Evolutionary conservation across 345 rosid species (phyloP), one percentile per base, ranked within the genome.

Genomic region (Lepidium sativum): DNA sequence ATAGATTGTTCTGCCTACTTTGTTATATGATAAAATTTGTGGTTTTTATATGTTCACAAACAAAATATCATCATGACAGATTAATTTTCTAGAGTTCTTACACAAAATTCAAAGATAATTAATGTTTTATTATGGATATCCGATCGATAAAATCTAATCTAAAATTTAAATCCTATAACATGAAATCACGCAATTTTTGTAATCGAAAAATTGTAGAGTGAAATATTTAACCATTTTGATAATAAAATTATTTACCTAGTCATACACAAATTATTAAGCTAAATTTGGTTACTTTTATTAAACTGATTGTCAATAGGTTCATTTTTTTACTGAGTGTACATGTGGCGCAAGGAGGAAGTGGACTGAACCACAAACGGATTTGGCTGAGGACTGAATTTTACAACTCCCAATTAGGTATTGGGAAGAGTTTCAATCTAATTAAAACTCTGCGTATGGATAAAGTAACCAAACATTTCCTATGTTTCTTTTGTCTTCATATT

Each of bases 351-450:
- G 69, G 33, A 72, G 63, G 71, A 72, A 59, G 47, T 59, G n/a
- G 42, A 72, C 47, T 59, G 71, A 65, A 38, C 71, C 71, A 58
- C 67, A 72, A 42, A 66, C 8, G 67, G 41, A 72, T 66, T 65
- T 60, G 71, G 77, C 77, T 66, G 35, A 60, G 39, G 62, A 52
- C 67, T 73, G 72, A 66, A 53, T 43, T 66, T 59, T 73, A 7
- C 54, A 65, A 73, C 63, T 73, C 77, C 58, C 42, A 66, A 66
- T 73, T 73, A 65, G 70, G 72, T 68, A 54, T 74, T 10, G 77
- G 69, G 77, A 74, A 74, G 69, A 61, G 73, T 37, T 61, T 54
- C 55, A 60, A 39, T 60, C n/a, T 74, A 53, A 72, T 66, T 73
- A 73, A 73, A 73, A 68, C 73, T 44, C 68, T 74, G 60, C 64